A percentile compares a stretch with the other conserved stretches of the same genome.
Evolutionary conservation across 2,329 filamentous ascomycete genomes (phyloP).

Genomic region (Cladosporium oxysporum): DNA sequence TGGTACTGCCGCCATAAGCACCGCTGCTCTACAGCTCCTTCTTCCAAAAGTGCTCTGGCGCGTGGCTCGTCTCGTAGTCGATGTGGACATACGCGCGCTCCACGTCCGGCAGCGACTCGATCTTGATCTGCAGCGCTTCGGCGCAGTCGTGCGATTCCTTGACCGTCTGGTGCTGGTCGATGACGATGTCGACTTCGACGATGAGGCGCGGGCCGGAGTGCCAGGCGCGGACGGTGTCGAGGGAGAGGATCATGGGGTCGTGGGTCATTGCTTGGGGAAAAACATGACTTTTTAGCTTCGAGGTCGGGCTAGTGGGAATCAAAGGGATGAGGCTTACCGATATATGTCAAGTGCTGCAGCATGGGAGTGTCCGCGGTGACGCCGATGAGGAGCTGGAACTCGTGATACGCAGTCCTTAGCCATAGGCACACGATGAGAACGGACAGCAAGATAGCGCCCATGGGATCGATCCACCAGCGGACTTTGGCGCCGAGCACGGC

Average conservation of each 20-base stretch:
- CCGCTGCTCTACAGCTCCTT: slow-evolving; percentile 56
- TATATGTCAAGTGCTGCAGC: slow-evolving; percentile 93
- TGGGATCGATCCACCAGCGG: slow-evolving; percentile 91
- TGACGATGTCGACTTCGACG: slow-evolving; percentile 94
- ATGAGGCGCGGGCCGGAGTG: slow-evolving; percentile 86
- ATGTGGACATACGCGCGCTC: slow-evolving; percentile 96
- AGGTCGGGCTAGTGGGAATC: background rate
- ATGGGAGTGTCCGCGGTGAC: slow-evolving; percentile 82
- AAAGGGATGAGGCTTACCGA: slow-evolving; percentile 55
- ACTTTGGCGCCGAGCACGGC: slow-evolving; percentile 89
- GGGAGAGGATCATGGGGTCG: slow-evolving; percentile 74
- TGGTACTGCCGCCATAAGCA: background rate
- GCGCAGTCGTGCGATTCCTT: slow-evolving; percentile 87
- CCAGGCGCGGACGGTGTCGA: slow-evolving; percentile 94
- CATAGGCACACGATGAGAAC: slow-evolving; percentile 76
- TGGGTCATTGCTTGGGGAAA: slow-evolving; percentile 71
- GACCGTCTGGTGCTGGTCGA: slow-evolving; percentile 74
- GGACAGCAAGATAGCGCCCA: slow-evolving; percentile 84
- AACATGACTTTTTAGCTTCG: background rate
- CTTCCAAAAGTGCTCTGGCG: slow-evolving; percentile 78
- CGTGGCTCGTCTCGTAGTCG: slow-evolving; percentile 94
- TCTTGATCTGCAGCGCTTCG: slow-evolving; percentile 89
- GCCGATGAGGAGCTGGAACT: slow-evolving; percentile 90
- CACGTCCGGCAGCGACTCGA: slow-evolving; percentile 87
- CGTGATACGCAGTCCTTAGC: slow-evolving; percentile 79